A percentile compares a stretch with the other conserved stretches of the same genome.
Conservation (phyloP, 1,139 yeast species). For the Candida dubliniensis region DNA sequence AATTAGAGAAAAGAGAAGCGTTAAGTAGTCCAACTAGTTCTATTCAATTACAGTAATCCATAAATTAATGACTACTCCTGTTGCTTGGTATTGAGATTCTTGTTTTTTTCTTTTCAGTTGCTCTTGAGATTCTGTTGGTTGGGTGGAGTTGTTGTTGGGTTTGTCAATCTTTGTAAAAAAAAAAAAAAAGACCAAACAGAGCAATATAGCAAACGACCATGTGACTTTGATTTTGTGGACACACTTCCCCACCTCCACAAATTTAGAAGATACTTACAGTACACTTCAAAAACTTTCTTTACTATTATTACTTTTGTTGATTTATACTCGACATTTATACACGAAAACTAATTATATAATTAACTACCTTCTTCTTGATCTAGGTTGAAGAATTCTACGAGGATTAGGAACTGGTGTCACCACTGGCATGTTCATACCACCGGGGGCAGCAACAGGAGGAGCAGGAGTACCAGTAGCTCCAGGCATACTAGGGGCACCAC, state of each 20-base stretch:
- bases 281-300: not conserved
- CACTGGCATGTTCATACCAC: constrained; percentile 11
- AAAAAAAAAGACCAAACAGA: too few species aligned
- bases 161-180: not conserved
- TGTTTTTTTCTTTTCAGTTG: too few species aligned
- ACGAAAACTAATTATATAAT: not conserved
- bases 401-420: constrained; percentile 18
- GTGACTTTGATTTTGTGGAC: too few species aligned
- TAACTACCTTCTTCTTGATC: constrained; percentile 26
- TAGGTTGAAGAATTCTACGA: constrained; percentile 31
- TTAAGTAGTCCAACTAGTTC: too few species aligned
- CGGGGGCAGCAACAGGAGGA: constrained; percentile 1
- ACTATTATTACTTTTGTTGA: not conserved
- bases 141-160: not conserved
- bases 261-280: too few species aligned
- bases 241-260: too few species aligned
- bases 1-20: too few species aligned
- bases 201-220: too few species aligned
- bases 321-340: not conserved
- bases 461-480: constrained; percentile 3
- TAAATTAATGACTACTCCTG: too few species aligned
- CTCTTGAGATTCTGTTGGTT: too few species aligned
- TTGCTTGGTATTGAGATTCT: too few species aligned
- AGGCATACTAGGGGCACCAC: not conserved
- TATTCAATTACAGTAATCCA: too few species aligned